These are phyloP conservation scores for Aspergillus ellipticus DNA, from an alignment of 495 filamentous ascomycete genomes.

Conservation along the genomic window DNA sequence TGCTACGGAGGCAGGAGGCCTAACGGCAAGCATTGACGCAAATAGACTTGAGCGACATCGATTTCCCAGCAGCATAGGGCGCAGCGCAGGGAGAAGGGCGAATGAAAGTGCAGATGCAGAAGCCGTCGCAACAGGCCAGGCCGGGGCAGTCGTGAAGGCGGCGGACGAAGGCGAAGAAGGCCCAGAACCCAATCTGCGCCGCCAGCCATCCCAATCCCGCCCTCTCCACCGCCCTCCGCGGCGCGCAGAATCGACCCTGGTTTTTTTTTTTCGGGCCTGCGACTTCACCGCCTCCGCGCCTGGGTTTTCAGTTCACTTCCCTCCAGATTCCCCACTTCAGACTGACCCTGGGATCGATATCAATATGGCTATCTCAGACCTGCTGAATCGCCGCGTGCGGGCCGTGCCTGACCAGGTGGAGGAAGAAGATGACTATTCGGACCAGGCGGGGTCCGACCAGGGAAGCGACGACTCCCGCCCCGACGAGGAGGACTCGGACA, in stretches of 20 bases:
- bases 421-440: constrained; percentile 45
- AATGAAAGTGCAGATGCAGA: background rate
- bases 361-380: constrained; percentile 45
- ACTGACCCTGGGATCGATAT: background rate
- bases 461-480: constrained; percentile 19
- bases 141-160: background rate
- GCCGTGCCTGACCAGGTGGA: constrained; percentile 55
- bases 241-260: constrained; percentile 8
- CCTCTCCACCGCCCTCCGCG: constrained; percentile 12
- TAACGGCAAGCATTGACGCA: background rate
- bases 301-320: background rate
- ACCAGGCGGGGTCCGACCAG: constrained; percentile 24
- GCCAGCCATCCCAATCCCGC: no score
- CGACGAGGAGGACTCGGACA: constrained; percentile 28
- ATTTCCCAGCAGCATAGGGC: no score
- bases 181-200: constrained; percentile 3
- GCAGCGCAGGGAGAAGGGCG: background rate
- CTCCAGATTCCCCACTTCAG: background rate
- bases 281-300: constrained; percentile 14
- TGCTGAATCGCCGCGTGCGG: constrained; percentile 57
- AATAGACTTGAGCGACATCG: background rate
- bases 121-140: background rate
- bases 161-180: constrained; percentile 5
- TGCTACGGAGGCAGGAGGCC: constrained; percentile 3
- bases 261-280: constrained; percentile 11